phyloP scores from a whole-genome alignment of 331 rosid genomes.

The Telfairia occidentalis region DNA sequence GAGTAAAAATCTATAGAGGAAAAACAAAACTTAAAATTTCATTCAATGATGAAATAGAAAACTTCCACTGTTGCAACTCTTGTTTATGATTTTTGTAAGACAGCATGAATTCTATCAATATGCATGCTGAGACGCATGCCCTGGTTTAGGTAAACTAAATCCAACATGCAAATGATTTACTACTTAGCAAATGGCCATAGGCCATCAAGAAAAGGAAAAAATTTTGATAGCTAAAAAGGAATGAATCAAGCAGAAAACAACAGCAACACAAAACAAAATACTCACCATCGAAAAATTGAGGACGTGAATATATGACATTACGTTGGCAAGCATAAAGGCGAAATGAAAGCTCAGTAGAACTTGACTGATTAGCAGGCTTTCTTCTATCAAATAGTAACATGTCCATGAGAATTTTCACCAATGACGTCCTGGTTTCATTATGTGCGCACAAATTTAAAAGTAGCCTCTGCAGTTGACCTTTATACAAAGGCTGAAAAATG shows the following conservation, averaged over 20 bases:
- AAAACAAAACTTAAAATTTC: not conserved
- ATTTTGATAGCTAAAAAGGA: not conserved
- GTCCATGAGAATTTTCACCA: slow-evolving; percentile 88
- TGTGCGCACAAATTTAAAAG: slow-evolving; percentile 87
- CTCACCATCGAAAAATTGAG: slow-evolving; percentile 86
- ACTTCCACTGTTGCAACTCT: not conserved
- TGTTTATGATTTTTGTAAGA: not conserved
- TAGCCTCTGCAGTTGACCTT: slow-evolving; percentile 96
- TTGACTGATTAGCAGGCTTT: slow-evolving; percentile 34
- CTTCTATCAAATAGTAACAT: slow-evolving; percentile 71
- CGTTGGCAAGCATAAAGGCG: slow-evolving; percentile 89
- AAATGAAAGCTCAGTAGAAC: slow-evolving; percentile 48
- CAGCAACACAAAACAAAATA: not conserved
- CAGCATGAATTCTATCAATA: not conserved
- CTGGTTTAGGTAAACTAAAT: not conserved
- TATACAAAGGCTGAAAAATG: slow-evolving; percentile 76
- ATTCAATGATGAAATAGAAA: not conserved
- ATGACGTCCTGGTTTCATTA: slow-evolving; percentile 65
- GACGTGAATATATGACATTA: slow-evolving; percentile 91
- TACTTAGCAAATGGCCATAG: not conserved
- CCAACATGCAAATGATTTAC: not conserved
- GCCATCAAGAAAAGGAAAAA: not conserved
- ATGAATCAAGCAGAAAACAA: not conserved
- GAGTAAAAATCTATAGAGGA: not conserved
- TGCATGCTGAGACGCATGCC: not conserved